Conservation (phyloP, 2,329 filamentous ascomycete genomes). For the Penicillium vulpinum region DNA sequence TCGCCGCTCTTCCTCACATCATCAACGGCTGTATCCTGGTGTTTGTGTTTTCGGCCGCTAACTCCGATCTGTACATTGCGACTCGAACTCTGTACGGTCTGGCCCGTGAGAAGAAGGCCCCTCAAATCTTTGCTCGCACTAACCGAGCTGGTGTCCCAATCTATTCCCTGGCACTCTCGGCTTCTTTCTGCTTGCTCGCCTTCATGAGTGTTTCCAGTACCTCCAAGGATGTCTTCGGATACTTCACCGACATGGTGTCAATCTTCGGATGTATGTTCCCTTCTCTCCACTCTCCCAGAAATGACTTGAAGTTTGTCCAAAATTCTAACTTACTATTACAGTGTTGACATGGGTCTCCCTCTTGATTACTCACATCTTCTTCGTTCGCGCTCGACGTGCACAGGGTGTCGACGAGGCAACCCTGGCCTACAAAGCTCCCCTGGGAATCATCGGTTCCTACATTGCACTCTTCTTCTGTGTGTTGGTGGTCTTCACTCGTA, state of each 20-base stretch:
- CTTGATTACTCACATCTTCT: slow-evolving; percentile 64
- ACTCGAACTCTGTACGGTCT: slow-evolving; percentile 71
- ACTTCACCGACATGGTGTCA: slow-evolving; percentile 64
- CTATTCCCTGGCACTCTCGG: slow-evolving; percentile 60
- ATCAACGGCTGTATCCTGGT: slow-evolving; percentile 70
- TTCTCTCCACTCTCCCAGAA: neutral
- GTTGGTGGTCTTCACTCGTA: slow-evolving; percentile 75
- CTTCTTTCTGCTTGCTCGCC: slow-evolving; percentile 63
- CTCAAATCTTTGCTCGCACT: slow-evolving; percentile 66
- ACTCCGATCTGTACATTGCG: slow-evolving; percentile 74
- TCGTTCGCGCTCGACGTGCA: slow-evolving; percentile 59
- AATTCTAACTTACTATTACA: neutral
- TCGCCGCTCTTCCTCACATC: slow-evolving; percentile 63
- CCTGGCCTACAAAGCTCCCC: slow-evolving; percentile 65
- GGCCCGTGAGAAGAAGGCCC: slow-evolving; percentile 67
- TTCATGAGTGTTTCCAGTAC: slow-evolving; percentile 62
- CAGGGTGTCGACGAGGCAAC: slow-evolving; percentile 56
- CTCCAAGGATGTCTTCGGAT: slow-evolving; percentile 57
- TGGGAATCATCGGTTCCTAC: slow-evolving; percentile 67
- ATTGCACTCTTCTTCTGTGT: slow-evolving; percentile 66
- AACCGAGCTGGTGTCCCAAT: slow-evolving; percentile 69
- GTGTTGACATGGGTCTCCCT: slow-evolving; percentile 66
- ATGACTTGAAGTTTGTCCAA: neutral
- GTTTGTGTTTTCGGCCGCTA: slow-evolving; percentile 73
- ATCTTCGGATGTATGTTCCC: slow-evolving; percentile 53